These are phyloP conservation scores for Cladosporium sp. DNA, from an alignment of 2,329 filamentous ascomycete genomes.

Conservation along the genomic window DNA sequence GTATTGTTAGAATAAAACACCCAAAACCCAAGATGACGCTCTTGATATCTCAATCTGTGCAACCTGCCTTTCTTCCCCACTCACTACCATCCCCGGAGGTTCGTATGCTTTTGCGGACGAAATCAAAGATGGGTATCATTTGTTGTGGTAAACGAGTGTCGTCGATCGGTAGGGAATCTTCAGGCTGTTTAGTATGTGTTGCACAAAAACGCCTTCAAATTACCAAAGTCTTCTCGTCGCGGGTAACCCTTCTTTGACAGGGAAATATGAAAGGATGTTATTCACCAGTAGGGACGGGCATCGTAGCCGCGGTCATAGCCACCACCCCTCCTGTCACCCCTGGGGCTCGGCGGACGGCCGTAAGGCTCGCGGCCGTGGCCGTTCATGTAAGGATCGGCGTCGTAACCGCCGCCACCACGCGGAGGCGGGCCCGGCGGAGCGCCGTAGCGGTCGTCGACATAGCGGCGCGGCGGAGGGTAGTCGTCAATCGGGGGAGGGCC, in stretches of 20 bases:
- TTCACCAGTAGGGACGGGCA: conserved; percentile 19
- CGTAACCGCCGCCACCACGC: conserved; percentile 42
- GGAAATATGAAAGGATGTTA: conserved; percentile 9
- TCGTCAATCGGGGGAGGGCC: conserved; percentile 71
- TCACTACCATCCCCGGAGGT: not conserved
- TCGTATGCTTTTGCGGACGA: conserved; percentile 8
- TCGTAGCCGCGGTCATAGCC: conserved; percentile 26
- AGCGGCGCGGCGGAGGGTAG: conserved; percentile 53
- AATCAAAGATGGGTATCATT: conserved; percentile 10
- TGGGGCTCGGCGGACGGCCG: conserved; percentile 40
- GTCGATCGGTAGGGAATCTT: conserved; percentile 3
- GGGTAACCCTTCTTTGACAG: not conserved
- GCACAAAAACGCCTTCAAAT: not conserved
- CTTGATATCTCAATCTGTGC: not conserved
- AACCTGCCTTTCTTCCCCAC: not conserved
- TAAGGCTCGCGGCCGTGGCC: conserved; percentile 52
- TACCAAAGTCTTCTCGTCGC: not conserved
- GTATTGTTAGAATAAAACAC: not conserved
- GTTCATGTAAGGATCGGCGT: conserved; percentile 55
- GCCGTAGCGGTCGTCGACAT: conserved; percentile 70
- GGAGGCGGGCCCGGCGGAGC: conserved; percentile 24
- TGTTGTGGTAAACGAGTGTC: conserved; percentile 4
- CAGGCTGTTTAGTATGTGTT: conserved; percentile 8
- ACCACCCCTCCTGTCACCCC: conserved; percentile 34
- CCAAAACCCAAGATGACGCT: not conserved